Evolutionary conservation across 2,329 filamentous ascomycete genomes (phyloP).

Genomic region (Berkeleyomyces rouxiae): DNA sequence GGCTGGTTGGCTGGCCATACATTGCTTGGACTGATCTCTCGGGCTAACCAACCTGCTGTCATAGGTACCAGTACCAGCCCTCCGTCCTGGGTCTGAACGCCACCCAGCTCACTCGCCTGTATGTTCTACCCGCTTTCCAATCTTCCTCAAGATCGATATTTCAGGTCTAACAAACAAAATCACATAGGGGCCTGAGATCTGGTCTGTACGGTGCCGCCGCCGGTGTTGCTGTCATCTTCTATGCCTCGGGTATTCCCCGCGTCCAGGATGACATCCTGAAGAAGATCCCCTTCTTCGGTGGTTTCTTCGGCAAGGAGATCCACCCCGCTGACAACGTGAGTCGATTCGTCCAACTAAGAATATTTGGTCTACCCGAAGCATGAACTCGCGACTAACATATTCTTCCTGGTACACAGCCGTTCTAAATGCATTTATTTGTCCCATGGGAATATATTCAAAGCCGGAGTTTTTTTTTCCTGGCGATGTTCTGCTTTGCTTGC

Average conservation of each 20-base stretch:
- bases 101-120: slow-evolving; percentile 33
- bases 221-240: slow-evolving; percentile 41
- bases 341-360: not conserved
- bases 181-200: slow-evolving; percentile 32
- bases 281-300: slow-evolving; percentile 22
- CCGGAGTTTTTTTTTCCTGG: not conserved
- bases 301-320: slow-evolving; percentile 6
- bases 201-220: slow-evolving; percentile 41
- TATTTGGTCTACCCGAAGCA: not conserved
- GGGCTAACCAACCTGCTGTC: not conserved
- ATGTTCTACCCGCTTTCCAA: slow-evolving; percentile 21
- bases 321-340: slow-evolving; percentile 14
- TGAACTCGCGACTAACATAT: not conserved
- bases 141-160: not conserved
- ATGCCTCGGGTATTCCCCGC: slow-evolving; percentile 43
- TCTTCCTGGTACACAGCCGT: not conserved
- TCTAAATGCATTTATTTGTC: slow-evolving; percentile 16
- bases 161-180: not conserved
- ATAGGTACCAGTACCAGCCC: slow-evolving; percentile 42
- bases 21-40: slow-evolving; percentile 16
- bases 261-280: slow-evolving; percentile 42
- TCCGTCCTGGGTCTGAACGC: slow-evolving; percentile 37
- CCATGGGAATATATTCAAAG: not conserved
- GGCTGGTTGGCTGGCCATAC: slow-evolving; percentile 14
- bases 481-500: not conserved